Evolutionary conservation across 2,329 filamentous ascomycete genomes (phyloP).

Genomic region (Aspergillus tubingensis): DNA sequence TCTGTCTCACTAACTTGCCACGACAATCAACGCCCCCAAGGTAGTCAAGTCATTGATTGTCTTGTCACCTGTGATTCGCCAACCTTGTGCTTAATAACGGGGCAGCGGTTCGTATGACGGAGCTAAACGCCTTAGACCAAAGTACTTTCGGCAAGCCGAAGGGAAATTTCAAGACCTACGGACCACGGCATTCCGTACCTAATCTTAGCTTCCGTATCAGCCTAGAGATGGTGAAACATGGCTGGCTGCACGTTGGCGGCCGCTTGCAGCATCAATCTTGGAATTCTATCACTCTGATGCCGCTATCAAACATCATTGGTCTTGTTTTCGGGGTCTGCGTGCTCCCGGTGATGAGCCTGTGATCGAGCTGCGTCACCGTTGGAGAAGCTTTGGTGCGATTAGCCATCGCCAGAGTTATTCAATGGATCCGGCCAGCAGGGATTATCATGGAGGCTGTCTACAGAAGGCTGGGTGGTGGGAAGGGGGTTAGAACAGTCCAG

Average conservation of each 20-base stretch:
- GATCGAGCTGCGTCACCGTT: neutral
- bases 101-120: constrained; percentile 16
- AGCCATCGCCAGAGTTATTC: neutral
- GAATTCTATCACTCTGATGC: neutral
- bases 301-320: neutral
- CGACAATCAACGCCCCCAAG: neutral
- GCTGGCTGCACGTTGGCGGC: constrained; percentile 1
- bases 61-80: constrained; percentile 10
- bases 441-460: neutral
- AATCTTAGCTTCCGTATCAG: constrained; percentile 6
- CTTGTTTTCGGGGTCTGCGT: neutral
- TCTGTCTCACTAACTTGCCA: neutral
- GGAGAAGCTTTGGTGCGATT: neutral
- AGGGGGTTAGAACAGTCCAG: neutral
- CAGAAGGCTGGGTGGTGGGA: too few species aligned
- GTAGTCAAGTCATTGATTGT: neutral
- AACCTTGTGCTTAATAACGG: constrained; percentile 17
- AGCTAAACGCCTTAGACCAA: neutral
- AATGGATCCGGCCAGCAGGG: neutral
- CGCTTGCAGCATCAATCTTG: neutral
- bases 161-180: constrained; percentile 2
- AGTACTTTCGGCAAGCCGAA: constrained; percentile 23
- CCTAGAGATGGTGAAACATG: constrained; percentile 5
- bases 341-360: neutral
- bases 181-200: constrained; percentile 21